A percentile compares a stretch with the other conserved stretches of the same genome.
Conservation (phyloP, 2,329 filamentous ascomycete species). For the Hypoxylon sp. region DNA sequence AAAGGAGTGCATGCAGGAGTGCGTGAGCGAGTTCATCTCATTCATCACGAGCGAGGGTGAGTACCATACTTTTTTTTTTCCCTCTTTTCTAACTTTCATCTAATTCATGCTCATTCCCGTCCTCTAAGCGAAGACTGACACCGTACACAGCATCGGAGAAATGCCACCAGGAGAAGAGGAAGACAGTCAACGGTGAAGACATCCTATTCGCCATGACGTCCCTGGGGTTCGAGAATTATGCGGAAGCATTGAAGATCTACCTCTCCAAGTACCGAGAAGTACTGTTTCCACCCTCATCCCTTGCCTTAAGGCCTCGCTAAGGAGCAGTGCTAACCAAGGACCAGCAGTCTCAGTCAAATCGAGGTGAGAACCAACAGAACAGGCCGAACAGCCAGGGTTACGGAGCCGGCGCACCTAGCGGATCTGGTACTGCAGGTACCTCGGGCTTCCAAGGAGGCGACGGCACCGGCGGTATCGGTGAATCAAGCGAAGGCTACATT, state of each 20-base stretch:
- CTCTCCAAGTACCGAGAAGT: constrained; percentile 98
- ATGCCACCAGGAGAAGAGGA: constrained; percentile 98
- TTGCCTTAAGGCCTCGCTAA: constrained; percentile 19
- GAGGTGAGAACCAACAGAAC: constrained; percentile 69
- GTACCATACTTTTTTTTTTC: constrained; percentile 51
- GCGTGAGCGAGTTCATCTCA: constrained; percentile 99
- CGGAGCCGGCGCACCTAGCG: constrained; percentile 59
- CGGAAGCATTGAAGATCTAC: constrained; percentile 98
- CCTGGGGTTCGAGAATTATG: constrained; percentile 98
- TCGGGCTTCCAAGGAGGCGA: constrained; percentile 64
- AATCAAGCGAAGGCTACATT: constrained; percentile 65
- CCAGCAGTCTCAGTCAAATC: constrained; percentile 83
- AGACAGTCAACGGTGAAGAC: constrained; percentile 98
- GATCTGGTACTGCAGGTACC: constrained; percentile 57
- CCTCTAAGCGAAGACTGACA: constrained; percentile 45
- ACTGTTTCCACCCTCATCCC: constrained; percentile 58
- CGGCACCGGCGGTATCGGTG: constrained; percentile 59
- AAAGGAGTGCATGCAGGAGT: constrained; percentile 99
- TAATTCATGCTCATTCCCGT: background rate
- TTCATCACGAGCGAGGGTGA: constrained; percentile 99
- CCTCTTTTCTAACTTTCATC: constrained; percentile 40
- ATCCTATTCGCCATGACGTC: constrained; percentile 99
- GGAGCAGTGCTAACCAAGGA: constrained; percentile 55
- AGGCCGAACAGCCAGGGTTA: constrained; percentile 69
- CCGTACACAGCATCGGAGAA: constrained; percentile 88